Conservation (phyloP, 345 rosid genomes). For the Euphorbia tirucalli region DNA sequence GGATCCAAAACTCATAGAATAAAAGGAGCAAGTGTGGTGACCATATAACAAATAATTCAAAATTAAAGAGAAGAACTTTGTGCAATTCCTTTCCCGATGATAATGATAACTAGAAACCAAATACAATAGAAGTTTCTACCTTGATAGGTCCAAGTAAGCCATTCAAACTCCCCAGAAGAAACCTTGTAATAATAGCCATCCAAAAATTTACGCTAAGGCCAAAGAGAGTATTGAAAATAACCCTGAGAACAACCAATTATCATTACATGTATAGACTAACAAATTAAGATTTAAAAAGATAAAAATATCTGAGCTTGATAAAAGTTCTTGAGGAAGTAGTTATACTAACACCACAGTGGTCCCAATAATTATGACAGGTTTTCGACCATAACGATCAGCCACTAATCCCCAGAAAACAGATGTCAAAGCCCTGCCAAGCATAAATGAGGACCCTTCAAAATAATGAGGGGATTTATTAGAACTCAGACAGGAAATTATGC, state of each 20-base stretch:
- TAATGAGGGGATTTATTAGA: too few relatives aligned
- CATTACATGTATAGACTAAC: too few relatives aligned
- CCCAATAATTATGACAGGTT: conserved; percentile 77
- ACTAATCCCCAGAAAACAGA: conserved; percentile 82
- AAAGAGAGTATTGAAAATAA: conserved; percentile 81
- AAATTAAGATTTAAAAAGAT: too few relatives aligned
- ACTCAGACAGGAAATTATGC: too few relatives aligned
- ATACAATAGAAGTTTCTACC: conserved; percentile 37
- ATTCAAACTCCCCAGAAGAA: conserved; percentile 84
- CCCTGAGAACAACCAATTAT: conserved; percentile 46
- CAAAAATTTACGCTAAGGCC: conserved; percentile 85
- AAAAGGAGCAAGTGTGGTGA: too few relatives aligned
- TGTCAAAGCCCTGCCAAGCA: conserved; percentile 90
- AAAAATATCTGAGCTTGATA: too few relatives aligned
- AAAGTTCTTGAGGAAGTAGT: too few relatives aligned
- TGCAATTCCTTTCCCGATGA: too few relatives aligned
- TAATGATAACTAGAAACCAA: too few relatives aligned
- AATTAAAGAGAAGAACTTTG: too few relatives aligned
- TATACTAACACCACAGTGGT: conserved; percentile 67
- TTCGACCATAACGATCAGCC: conserved; percentile 92
- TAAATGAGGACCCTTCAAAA: conserved; percentile 72
- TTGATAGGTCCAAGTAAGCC: conserved; percentile 89
- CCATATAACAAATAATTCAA: too few relatives aligned
- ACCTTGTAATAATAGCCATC: conserved; percentile 86
- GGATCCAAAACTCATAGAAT: not conserved